Base-by-base conservation (phyloP, 1,284 basidiomycete species). In the Cystobasidium slooffiae region DNA sequence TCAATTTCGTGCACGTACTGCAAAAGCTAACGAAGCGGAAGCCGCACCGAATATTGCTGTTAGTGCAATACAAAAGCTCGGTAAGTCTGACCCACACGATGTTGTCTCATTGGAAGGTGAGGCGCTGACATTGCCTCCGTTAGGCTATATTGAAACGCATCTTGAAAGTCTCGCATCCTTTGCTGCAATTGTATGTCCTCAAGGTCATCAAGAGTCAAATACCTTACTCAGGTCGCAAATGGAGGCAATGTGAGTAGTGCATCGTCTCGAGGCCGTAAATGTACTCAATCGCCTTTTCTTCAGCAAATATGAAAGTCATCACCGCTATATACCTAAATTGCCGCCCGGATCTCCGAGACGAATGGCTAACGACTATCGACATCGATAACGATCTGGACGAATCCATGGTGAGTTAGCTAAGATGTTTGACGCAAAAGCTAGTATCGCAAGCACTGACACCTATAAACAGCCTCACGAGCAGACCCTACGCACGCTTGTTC, bases 131-230 rank as follows among this genome's bases (percentile, higher is more conserved):
- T 39, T 7, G 43, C 41, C n/a, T 22, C 31, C n/a, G 7, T 16
- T 75, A 95, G 93, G 92, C 93, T 74, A 93, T 97, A 51, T 85
- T 99, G 78, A 99, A 99, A 84, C 88, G 97, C 37, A 91, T 97
- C 75, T 85, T 99, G 76, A 90, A 92, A 82, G 94, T 99, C 18
- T 90, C 92, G 78, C 97, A 99, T 80, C 92, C 93, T 6, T 88
- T 95, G 86, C 84, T 99, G 77, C 96, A 99, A 82, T 86, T 97
- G 37, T 94, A 98, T 83, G 89, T 96, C n/a, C 86, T 99, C 78
- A 99, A 99, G 84, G 86, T 99, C 75, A 94, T 99, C 85, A 99
- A 99, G 86, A 95, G 93, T 78, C 97, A 99, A 87, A 94, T 99
- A 31, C 97, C 97, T 0, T 98, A 94, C 82, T 97, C 94, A 81